phyloP scores from a whole-genome alignment of 257 asterid species.

The Asclepias syriaca region DNA sequence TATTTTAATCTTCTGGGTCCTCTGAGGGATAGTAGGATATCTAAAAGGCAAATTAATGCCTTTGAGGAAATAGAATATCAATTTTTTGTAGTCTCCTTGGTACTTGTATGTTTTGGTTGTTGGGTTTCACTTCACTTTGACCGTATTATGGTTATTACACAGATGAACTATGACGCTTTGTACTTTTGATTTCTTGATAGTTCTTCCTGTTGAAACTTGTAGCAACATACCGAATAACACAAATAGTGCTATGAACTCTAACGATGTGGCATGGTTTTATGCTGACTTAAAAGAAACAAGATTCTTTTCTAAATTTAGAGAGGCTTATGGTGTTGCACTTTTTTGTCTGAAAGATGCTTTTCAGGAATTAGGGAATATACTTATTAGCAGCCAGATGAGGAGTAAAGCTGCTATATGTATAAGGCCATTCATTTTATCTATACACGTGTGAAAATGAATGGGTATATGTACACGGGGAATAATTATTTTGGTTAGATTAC shows the following conservation, averaged over 20 bases:
- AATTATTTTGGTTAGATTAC: neutral
- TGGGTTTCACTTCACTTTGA: neutral
- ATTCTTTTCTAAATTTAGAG: neutral
- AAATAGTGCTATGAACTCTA: neutral
- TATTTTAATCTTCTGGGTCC: no score
- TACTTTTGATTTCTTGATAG: neutral
- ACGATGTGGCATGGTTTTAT: neutral
- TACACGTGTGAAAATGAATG: neutral
- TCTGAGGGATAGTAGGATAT: neutral
- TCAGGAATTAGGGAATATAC: neutral
- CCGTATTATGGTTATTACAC: neutral
- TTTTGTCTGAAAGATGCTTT: neutral
- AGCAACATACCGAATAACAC: neutral
- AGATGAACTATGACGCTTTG: neutral
- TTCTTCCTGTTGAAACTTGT: neutral
- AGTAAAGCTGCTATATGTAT: neutral
- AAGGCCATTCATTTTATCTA: neutral
- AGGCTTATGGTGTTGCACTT: neutral
- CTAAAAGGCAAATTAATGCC: neutral
- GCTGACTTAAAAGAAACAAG: neutral
- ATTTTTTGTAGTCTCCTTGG: neutral
- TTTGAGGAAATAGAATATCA: neutral
- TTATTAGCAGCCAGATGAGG: neutral
- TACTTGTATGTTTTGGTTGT: neutral
- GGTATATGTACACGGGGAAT: neutral